These are phyloP conservation scores for Pythium oligandrum DNA, from an alignment of 352 stramenopile species.

Conservation along the genomic window DNA sequence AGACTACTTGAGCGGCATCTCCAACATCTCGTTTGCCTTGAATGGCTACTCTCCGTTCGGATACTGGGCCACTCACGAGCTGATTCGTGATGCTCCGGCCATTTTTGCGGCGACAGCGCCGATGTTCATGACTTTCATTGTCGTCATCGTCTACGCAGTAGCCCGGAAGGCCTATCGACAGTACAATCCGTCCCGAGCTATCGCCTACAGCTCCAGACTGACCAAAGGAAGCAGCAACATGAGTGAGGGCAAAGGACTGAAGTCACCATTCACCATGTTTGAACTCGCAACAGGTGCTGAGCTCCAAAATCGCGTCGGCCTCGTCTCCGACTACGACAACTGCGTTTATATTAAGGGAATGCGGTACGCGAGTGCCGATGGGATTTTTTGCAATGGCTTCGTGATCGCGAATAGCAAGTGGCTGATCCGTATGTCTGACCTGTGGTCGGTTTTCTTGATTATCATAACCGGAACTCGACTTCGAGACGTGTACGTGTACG, in stretches of 20 bases:
- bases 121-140: slow-evolving; percentile 3
- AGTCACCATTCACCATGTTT: neutral
- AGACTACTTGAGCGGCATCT: no score
- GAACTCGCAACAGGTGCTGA: slow-evolving; percentile 13
- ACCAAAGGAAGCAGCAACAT: neutral
- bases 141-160: slow-evolving; percentile 18
- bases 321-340: slow-evolving; percentile 42
- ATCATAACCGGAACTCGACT: slow-evolving; percentile 31
- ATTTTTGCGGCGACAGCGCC: slow-evolving; percentile 1
- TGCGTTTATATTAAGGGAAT: slow-evolving; percentile 28
- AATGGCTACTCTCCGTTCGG: slow-evolving; percentile 1
- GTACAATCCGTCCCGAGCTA: slow-evolving; percentile 1
- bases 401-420: slow-evolving; percentile 49
- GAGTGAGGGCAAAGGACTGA: slow-evolving; percentile 1
- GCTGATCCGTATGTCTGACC: slow-evolving; percentile 33
- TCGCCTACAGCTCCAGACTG: slow-evolving; percentile 2
- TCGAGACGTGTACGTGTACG: slow-evolving; percentile 42
- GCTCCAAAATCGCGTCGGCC: slow-evolving; percentile 13
- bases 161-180: slow-evolving; percentile 19
- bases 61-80: slow-evolving; percentile 7
- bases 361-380: slow-evolving; percentile 29
- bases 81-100: neutral
- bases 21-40: no score
- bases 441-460: slow-evolving; percentile 34
- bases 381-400: slow-evolving; percentile 54